A percentile compares a stretch with the other conserved stretches of the same genome.
Conservation (phyloP, 345 rosid genomes). For the Boechera stricta region DNA sequence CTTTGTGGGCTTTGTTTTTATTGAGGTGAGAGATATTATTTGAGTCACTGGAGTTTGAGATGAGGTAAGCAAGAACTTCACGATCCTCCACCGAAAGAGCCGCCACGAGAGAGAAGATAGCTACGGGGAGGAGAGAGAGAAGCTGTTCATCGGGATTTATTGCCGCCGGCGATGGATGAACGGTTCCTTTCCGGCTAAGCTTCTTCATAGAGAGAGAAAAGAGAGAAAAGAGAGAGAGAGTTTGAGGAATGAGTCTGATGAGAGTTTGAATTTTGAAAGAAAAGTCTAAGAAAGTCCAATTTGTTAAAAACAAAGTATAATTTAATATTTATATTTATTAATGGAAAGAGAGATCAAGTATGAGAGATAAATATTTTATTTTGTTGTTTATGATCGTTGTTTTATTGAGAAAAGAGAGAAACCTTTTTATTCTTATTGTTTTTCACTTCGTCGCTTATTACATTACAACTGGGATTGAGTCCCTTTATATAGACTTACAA, state of each 20-base stretch:
- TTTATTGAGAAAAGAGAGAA: too few relatives aligned
- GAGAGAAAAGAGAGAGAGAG: constrained; percentile 17
- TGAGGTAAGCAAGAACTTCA: constrained; percentile 65
- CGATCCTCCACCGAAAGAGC: constrained; percentile 69
- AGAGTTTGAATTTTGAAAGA: constrained; percentile 37
- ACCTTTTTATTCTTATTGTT: too few relatives aligned
- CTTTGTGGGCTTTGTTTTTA: constrained; percentile 32
- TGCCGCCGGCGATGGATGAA: constrained; percentile 64
- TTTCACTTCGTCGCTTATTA: too few relatives aligned
- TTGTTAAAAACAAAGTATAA: too few relatives aligned
- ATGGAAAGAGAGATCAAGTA: too few relatives aligned
- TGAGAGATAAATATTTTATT: too few relatives aligned
- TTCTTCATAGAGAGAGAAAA: constrained; percentile 58
- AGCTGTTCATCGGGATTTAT: constrained; percentile 56
- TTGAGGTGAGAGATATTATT: constrained; percentile 21
- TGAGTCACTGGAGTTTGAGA: constrained; percentile 53
- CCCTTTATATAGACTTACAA: too few relatives aligned
- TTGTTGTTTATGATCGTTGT: too few relatives aligned
- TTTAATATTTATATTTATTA: too few relatives aligned
- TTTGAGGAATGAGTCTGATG: constrained; percentile 37
- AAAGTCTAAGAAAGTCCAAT: too few relatives aligned
- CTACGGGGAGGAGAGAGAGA: constrained; percentile 68
- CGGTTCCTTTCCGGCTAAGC: constrained; percentile 68
- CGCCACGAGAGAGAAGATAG: constrained; percentile 67
- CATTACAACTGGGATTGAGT: too few relatives aligned